Conservation (phyloP, 2,329 filamentous ascomycete species). For the Lasiodiplodia hormozganensis region DNA sequence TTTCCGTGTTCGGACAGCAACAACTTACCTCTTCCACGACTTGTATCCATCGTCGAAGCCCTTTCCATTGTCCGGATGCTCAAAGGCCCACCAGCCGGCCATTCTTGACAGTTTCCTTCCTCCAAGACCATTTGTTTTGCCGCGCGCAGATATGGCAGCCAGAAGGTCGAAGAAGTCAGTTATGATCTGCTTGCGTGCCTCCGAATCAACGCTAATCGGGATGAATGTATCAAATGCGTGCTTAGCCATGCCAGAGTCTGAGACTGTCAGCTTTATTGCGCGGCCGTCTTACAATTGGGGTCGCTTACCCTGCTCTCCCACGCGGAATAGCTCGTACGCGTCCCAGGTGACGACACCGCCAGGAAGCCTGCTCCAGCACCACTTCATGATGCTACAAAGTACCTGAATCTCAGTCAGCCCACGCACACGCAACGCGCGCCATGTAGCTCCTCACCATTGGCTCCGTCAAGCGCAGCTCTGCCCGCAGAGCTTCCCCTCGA, state of each 20-base stretch:
- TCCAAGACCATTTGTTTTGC: constrained; percentile 90
- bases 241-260: constrained; percentile 89
- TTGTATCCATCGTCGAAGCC: constrained; percentile 96
- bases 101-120: constrained; percentile 93
- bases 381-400: constrained; percentile 92
- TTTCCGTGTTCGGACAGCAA: constrained; percentile 35
- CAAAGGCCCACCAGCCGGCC: constrained; percentile 99
- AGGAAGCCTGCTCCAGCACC: constrained; percentile 94
- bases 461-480: constrained; percentile 91
- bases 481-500: constrained; percentile 73
- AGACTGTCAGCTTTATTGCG: constrained; percentile 17
- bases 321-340: constrained; percentile 93
- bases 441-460: constrained; percentile 74
- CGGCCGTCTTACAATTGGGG: constrained; percentile 26
- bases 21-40: constrained; percentile 76
- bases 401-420: constrained; percentile 63
- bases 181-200: constrained; percentile 84
- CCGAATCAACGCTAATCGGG: constrained; percentile 88
- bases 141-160: constrained; percentile 87
- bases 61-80: constrained; percentile 82
- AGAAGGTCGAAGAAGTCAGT: constrained; percentile 96
- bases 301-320: constrained; percentile 83
- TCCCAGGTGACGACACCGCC: constrained; percentile 97
- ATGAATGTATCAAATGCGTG: constrained; percentile 98
- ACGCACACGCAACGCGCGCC: constrained; percentile 9